phyloP scores from a whole-genome alignment of 2,329 filamentous ascomycete species.

The Ceratocystis alfenasii region DNA sequence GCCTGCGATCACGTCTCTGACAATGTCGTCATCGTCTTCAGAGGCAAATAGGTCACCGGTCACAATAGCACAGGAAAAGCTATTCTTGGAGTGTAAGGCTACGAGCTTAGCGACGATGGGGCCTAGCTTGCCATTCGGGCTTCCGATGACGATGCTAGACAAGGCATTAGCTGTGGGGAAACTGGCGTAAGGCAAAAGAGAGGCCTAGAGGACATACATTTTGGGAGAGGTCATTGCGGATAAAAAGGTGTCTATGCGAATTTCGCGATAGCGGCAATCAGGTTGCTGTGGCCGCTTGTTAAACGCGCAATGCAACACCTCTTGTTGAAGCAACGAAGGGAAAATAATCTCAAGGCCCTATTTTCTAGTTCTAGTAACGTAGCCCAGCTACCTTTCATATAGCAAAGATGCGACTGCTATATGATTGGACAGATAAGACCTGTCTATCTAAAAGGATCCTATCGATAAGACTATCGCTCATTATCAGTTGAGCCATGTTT shows the following conservation, averaged over 20 bases:
- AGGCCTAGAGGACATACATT: conserved; percentile 3
- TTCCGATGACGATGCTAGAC: conserved; percentile 65
- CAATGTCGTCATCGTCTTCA: conserved; percentile 45
- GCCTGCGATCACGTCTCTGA: conserved; percentile 59
- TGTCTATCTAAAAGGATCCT: neutral
- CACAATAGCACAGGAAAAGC: conserved; percentile 74
- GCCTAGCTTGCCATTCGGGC: conserved; percentile 65
- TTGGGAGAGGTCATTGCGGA: conserved; percentile 17
- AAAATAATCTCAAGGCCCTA: neutral
- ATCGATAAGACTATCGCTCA: conserved; percentile 15
- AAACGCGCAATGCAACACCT: neutral
- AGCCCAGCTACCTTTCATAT: conserved; percentile 8
- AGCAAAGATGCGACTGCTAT: conserved; percentile 16
- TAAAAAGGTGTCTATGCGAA: neutral
- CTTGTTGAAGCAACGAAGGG: neutral
- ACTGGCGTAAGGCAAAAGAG: neutral
- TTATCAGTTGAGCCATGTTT: conserved; percentile 23
- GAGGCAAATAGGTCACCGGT: conserved; percentile 69
- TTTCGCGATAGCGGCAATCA: neutral
- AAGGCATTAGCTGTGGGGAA: conserved; percentile 21
- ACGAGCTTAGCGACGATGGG: conserved; percentile 68
- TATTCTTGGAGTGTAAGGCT: conserved; percentile 72
- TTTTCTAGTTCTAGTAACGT: neutral
- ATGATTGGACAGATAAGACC: conserved; percentile 22
- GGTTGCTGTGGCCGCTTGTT: neutral